Evolutionary conservation across 2,329 filamentous ascomycete species (phyloP).

Genomic region (Alternaria viburni): DNA sequence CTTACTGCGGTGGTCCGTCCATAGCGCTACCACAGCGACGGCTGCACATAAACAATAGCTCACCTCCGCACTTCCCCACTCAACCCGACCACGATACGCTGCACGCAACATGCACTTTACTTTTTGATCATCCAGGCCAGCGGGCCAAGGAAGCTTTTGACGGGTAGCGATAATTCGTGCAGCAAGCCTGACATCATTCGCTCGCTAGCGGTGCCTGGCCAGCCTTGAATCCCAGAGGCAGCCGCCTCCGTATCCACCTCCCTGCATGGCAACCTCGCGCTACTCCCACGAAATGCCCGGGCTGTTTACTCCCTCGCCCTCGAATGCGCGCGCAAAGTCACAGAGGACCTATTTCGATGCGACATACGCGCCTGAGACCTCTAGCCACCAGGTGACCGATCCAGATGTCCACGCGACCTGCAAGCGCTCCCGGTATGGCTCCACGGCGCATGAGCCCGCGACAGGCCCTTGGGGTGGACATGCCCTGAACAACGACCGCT

Average conservation of each 20-base stretch:
- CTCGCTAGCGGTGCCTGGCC: slow-evolving; percentile 7
- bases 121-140: slow-evolving; percentile 8
- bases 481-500: slow-evolving; percentile 28
- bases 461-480: slow-evolving; percentile 27
- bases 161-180: slow-evolving; percentile 6
- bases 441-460: slow-evolving; percentile 19
- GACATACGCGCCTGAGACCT: slow-evolving; percentile 31
- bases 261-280: slow-evolving; percentile 31
- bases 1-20: slow-evolving; percentile 2
- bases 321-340: slow-evolving; percentile 20
- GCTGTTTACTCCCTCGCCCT: slow-evolving; percentile 28
- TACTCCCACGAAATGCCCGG: slow-evolving; percentile 37
- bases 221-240: slow-evolving; percentile 23
- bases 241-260: slow-evolving; percentile 25
- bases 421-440: slow-evolving; percentile 35
- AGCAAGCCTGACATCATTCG: slow-evolving; percentile 19
- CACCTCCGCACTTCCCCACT: slow-evolving; percentile 18
- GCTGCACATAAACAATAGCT: slow-evolving; percentile 25
- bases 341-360: slow-evolving; percentile 28
- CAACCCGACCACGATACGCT: slow-evolving; percentile 11
- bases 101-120: slow-evolving; percentile 28
- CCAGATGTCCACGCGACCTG: slow-evolving; percentile 38
- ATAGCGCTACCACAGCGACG: slow-evolving; percentile 13
- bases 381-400: slow-evolving; percentile 37
- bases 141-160: slow-evolving; percentile 5